A percentile compares a stretch with the other conserved stretches of the same genome.
Evolutionary conservation across 2,329 filamentous ascomycete genomes (phyloP).

Genomic region (Botryosphaeria dothidea): DNA sequence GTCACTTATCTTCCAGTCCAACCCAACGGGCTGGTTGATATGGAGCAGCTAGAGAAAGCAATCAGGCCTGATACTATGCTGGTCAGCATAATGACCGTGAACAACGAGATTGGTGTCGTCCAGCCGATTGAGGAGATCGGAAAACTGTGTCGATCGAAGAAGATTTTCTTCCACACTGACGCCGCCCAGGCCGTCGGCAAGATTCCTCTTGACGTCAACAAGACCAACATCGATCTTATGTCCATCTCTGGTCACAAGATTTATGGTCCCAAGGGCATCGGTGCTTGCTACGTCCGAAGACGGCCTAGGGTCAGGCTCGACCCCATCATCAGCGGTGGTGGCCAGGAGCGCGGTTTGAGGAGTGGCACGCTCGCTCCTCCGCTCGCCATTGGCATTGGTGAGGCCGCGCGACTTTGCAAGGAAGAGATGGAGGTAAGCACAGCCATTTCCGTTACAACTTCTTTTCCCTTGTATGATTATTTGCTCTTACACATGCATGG

Average conservation of each 20-base stretch:
- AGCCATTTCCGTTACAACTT: constrained; percentile 22
- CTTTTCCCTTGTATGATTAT: constrained; percentile 66
- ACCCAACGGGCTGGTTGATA: constrained; percentile 78
- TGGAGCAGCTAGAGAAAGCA: constrained; percentile 82
- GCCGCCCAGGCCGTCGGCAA: constrained; percentile 98
- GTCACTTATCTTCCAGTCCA: constrained; percentile 96
- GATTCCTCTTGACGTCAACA: constrained; percentile 93
- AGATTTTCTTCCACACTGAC: constrained; percentile 98
- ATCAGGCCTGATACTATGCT: constrained; percentile 89
- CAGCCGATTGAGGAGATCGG: constrained; percentile 94
- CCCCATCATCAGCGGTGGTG: constrained; percentile 93
- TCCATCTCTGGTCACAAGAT: constrained; percentile 99
- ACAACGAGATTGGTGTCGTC: constrained; percentile 99
- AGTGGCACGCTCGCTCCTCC: constrained; percentile 92
- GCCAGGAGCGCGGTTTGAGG: constrained; percentile 90
- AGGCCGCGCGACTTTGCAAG: constrained; percentile 88
- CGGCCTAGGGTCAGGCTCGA: constrained; percentile 91
- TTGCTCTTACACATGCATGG: constrained; percentile 81
- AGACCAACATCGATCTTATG: constrained; percentile 98
- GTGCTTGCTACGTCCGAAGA: constrained; percentile 92
- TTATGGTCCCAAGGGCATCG: constrained; percentile 95
- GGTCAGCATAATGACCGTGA: constrained; percentile 98
- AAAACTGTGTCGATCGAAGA: constrained; percentile 83
- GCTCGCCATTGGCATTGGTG: constrained; percentile 88
- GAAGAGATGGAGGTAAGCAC: constrained; percentile 84